Evolutionary conservation across 164 flowering plant species (phyloP).

Genomic region (Liriodendron chinense): DNA sequence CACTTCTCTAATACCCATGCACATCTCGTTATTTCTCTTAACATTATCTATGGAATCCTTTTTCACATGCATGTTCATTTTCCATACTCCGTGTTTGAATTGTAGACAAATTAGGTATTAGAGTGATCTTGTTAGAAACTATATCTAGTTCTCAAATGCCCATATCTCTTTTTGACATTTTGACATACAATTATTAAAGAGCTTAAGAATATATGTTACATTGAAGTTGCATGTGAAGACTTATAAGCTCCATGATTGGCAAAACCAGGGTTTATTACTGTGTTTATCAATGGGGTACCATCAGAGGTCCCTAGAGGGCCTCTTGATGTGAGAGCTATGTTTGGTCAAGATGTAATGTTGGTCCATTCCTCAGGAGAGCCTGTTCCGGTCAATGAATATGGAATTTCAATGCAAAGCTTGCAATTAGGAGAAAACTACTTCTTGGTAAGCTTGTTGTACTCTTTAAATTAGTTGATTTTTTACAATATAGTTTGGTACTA

Average conservation of each 20-base stretch:
- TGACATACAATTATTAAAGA: neutral
- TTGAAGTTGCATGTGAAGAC: neutral
- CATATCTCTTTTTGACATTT: neutral
- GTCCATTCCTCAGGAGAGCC: constrained; percentile 84
- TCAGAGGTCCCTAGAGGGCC: constrained; percentile 71
- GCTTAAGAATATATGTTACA: neutral
- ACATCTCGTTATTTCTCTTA: too few species aligned
- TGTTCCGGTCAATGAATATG: constrained; percentile 57
- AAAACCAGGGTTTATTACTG: constrained; percentile 56
- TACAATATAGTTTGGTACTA: too few species aligned
- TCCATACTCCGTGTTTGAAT: too few species aligned
- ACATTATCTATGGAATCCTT: too few species aligned
- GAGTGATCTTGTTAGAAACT: neutral
- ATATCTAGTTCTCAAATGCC: neutral
- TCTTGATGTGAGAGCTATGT: constrained; percentile 66
- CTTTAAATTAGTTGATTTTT: neutral
- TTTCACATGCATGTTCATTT: too few species aligned
- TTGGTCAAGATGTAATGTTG: constrained; percentile 66
- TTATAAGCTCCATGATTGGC: neutral
- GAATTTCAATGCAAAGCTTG: constrained; percentile 58
- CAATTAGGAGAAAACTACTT: constrained; percentile 90
- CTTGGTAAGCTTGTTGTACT: constrained; percentile 45
- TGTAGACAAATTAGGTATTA: neutral
- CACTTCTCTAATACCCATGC: too few species aligned
- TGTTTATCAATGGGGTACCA: constrained; percentile 79